A percentile compares a stretch with the other conserved stretches of the same genome.
phyloP scores from a whole-genome alignment of 2,329 filamentous ascomycete species.

The Sphaerulina populicola region DNA sequence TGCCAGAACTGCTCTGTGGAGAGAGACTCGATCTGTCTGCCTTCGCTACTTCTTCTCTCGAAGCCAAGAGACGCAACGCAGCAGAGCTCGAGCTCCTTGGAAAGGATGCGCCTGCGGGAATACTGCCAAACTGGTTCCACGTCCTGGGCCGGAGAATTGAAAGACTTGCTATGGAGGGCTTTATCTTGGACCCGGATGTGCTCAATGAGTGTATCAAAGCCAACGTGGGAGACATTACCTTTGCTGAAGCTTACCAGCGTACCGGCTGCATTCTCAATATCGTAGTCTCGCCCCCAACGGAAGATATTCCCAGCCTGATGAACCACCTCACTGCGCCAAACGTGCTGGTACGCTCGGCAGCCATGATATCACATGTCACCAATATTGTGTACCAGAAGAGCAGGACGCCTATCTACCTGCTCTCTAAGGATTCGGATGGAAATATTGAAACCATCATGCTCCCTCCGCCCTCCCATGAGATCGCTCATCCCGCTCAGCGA shows the following conservation, averaged over 20 bases:
- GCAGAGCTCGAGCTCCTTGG: slow-evolving; percentile 4
- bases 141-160: slow-evolving; percentile 59
- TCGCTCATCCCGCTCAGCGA: not conserved
- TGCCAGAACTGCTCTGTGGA: slow-evolving; percentile 66
- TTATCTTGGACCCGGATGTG: slow-evolving; percentile 64
- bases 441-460: slow-evolving; percentile 63
- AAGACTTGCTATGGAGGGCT: slow-evolving; percentile 66
- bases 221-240: slow-evolving; percentile 83
- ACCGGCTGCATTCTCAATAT: slow-evolving; percentile 88
- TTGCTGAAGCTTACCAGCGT: slow-evolving; percentile 80
- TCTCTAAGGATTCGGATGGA: slow-evolving; percentile 69
- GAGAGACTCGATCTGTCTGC: slow-evolving; percentile 75
- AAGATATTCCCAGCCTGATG: slow-evolving; percentile 72
- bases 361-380: slow-evolving; percentile 65
- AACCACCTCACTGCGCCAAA: slow-evolving; percentile 93
- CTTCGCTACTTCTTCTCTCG: slow-evolving; percentile 48
- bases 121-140: slow-evolving; percentile 38
- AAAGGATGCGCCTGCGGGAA: slow-evolving; percentile 48
- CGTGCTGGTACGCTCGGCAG: slow-evolving; percentile 77
- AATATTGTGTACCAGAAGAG: slow-evolving; percentile 61
- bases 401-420: slow-evolving; percentile 43
- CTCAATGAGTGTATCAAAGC: slow-evolving; percentile 75
- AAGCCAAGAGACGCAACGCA: slow-evolving; percentile 19
- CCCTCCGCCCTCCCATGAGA: slow-evolving; percentile 40
- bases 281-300: slow-evolving; percentile 68